Evolutionary conservation across 2,329 filamentous ascomycete species (phyloP).

Genomic region (Drechslerella stenobrocha): DNA sequence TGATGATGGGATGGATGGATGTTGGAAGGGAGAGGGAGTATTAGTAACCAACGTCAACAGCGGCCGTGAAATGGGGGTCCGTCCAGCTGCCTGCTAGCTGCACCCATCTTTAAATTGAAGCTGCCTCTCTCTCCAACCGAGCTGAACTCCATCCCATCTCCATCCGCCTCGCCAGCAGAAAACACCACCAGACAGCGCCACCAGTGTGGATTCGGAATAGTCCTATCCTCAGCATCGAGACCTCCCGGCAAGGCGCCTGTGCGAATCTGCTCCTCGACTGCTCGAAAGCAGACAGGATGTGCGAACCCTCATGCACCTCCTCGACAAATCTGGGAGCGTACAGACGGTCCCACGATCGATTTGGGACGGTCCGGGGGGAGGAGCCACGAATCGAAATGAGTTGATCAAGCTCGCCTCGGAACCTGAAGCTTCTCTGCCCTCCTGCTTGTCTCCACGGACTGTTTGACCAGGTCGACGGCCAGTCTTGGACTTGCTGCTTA

Average conservation of each 20-base stretch:
- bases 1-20: slow-evolving; percentile 52
- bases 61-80: background rate
- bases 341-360: slow-evolving; percentile 18
- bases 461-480: slow-evolving; percentile 10
- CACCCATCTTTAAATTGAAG: too few species aligned
- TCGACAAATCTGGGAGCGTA: slow-evolving; percentile 20
- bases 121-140: too few species aligned
- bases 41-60: background rate
- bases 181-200: too few species aligned
- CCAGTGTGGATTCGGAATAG: background rate
- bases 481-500: slow-evolving; percentile 46
- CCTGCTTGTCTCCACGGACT: slow-evolving; percentile 5
- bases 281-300: slow-evolving; percentile 23
- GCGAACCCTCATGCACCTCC: slow-evolving; percentile 15
- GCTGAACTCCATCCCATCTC: too few species aligned
- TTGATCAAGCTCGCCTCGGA: background rate
- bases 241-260: background rate
- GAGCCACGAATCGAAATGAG: too few species aligned
- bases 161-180: too few species aligned
- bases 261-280: background rate
- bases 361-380: background rate
- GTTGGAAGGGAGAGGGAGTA: slow-evolving; percentile 12
- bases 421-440: background rate
- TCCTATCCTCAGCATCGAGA: background rate
- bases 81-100: background rate